Percentiles rank a stretch among this genome's conserved stretches.
These are phyloP conservation scores for Cladosporium phlei DNA, from an alignment of 2,329 filamentous ascomycete genomes.

Conservation along the genomic window DNA sequence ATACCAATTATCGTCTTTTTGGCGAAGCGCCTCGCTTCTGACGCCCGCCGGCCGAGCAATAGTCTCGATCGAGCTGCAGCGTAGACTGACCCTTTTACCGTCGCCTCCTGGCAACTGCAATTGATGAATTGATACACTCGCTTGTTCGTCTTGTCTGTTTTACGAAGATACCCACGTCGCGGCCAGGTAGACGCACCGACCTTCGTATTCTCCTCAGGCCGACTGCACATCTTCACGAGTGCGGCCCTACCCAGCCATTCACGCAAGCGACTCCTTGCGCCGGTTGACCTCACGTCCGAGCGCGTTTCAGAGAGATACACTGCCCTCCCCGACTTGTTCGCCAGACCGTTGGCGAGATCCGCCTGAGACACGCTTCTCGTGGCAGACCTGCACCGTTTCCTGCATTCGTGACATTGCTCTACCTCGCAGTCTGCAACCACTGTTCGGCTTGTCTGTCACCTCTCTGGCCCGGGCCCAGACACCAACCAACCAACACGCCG, in stretches of 20 bases:
- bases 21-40: constrained; percentile 8
- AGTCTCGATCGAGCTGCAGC: too few species aligned
- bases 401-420: constrained; percentile 8
- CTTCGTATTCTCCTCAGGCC: too few species aligned
- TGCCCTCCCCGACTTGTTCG: constrained; percentile 8
- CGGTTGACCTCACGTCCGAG: constrained; percentile 9
- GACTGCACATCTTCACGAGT: not conserved
- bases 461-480: constrained; percentile 5
- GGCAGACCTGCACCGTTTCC: constrained; percentile 9
- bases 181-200: too few species aligned
- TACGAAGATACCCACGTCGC: too few species aligned
- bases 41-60: too few species aligned
- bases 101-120: too few species aligned
- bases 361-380: constrained; percentile 13
- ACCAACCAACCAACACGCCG: not conserved
- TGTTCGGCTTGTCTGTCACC: too few species aligned
- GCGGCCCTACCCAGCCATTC: constrained; percentile 2
- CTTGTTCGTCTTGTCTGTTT: too few species aligned
- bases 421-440: constrained; percentile 9
- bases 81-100: too few species aligned
- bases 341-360: constrained; percentile 9
- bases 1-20: constrained; percentile 1
- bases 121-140: too few species aligned
- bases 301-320: constrained; percentile 11
- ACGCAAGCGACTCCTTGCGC: constrained; percentile 5